Evolutionary conservation across 2,329 filamentous ascomycete genomes (phyloP), one percentile per base, ranked within the genome.

Genomic region (Ophioceras dolichostomum): DNA sequence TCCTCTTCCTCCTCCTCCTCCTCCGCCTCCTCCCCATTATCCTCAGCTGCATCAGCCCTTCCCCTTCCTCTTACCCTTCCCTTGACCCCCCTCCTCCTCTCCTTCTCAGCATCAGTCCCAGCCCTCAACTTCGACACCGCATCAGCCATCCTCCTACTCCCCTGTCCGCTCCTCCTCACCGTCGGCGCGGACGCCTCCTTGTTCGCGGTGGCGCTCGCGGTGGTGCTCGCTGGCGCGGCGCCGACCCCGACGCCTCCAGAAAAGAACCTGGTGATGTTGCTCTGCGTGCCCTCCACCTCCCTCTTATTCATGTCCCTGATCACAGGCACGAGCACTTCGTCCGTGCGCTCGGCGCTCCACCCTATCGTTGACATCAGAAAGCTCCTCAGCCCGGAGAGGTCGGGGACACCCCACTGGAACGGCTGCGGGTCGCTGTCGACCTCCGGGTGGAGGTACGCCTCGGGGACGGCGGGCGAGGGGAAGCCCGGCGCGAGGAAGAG

Each of bases 351-450:
- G 55, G 83, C 79, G 38, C 70, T 78, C 91, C 91, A 98, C 0
- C 91, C 91, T 47, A 98, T 85, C 2, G 89, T 95, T 2, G 74
- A 66, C 83, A 93, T 94, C 27, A 98, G 65, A 50, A 91, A 98
- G 19, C 70, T 67, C 6, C 93, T 67, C 43, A 98, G 62, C 0
- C 85, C 84, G 42, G 91, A 84, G 1, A 98, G 68, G 53, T 98
- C 89, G 0, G 91, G 91, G 0, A 95, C 83, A 21, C 91, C 91
- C 91, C 93, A 98, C 55, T 91, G 83, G 53, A 98, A 98, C 1
- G 68, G 62, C 47, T 91, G 80, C 0, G 81, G 69, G 46, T 78
- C 80, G 37, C 60, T 65, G 55, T 98, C 91, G 10, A 96, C 89
- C 46, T 93, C 84, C 0, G 91, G 91, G 4, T 83, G 59, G 1